Evolutionary conservation across 2,329 filamentous ascomycete genomes (phyloP).

Genomic region (Aureobasidium lini): DNA sequence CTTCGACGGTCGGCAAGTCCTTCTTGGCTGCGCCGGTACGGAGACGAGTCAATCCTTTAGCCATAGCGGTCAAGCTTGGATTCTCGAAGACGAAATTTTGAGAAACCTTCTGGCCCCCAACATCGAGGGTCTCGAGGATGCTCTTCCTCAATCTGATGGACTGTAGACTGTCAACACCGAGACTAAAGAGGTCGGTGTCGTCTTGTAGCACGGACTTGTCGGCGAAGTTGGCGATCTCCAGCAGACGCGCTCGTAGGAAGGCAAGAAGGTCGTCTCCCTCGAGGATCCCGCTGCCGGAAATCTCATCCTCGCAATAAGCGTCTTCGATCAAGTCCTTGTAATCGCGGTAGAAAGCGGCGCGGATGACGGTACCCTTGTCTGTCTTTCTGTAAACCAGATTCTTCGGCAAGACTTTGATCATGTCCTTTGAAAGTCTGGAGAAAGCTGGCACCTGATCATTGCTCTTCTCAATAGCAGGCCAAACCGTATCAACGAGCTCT

Average conservation of each 20-base stretch:
- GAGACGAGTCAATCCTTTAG: slow-evolving; percentile 37
- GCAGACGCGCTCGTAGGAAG: slow-evolving; percentile 16
- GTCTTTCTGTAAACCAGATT: slow-evolving; percentile 42
- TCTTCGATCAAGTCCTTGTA: slow-evolving; percentile 41
- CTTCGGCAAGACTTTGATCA: slow-evolving; percentile 41
- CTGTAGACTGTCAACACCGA: slow-evolving; percentile 53
- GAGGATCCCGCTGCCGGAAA: slow-evolving; percentile 18
- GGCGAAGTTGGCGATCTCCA: slow-evolving; percentile 20
- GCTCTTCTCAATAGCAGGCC: slow-evolving; percentile 41
- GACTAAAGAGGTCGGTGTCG: slow-evolving; percentile 50
- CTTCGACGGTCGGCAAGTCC: slow-evolving; percentile 14
- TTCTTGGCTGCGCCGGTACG: slow-evolving; percentile 26
- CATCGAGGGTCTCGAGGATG: slow-evolving; percentile 45
- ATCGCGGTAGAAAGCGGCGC: slow-evolving; percentile 39
- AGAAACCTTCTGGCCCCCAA: slow-evolving; percentile 40
- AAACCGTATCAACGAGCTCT: slow-evolving; percentile 42
- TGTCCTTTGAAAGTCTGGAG: slow-evolving; percentile 42
- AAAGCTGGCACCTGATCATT: slow-evolving; percentile 44
- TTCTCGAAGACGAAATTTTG: slow-evolving; percentile 54
- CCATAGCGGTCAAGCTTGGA: slow-evolving; percentile 42
- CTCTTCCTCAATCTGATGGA: slow-evolving; percentile 48
- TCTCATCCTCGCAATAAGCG: slow-evolving; percentile 30
- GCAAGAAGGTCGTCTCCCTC: slow-evolving; percentile 19
- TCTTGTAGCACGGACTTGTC: slow-evolving; percentile 18
- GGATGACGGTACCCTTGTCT: slow-evolving; percentile 48